Base-by-base conservation (phyloP, 306 rosid genomes). In the Castanea mollissima region DNA sequence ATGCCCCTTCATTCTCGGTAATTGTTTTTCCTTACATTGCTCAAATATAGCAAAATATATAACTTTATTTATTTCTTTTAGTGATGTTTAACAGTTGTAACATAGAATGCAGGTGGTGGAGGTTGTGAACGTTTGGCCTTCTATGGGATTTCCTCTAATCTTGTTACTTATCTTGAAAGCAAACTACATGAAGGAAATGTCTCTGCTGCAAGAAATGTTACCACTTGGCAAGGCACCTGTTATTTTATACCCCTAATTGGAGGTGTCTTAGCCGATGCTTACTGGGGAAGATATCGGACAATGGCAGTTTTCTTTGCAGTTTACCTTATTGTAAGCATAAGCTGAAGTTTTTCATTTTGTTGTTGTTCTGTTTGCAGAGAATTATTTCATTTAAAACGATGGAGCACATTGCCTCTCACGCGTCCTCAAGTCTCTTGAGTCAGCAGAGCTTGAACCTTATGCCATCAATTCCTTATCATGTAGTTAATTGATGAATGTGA, bases 241-340 rank as follows among this genome's bases (percentile, higher is more conserved):
- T 94, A 92, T 89, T 97, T 94, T 80, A 71, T 97, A 68, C 98
- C 98, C 80, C 97, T 94, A 34, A 88, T 94, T 81, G 98, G 98
- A 79, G 98, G 97, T 58, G 78, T 94, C 69, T 63, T 92, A 46
- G 98, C 98, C 49, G 98, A 94, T 92, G 92, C 97, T 79, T 92
- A 88, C 85, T 94, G 92, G 97, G 98, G 98, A 80, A 87, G 98
- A 89, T 94, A 91, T 83, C 91, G 98, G 98, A 94, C 98, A 11
- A 94, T 94, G 81, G 94, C 97, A 27, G 55, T 41, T 69, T 94
- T 92, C 84, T 94, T 97, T 79, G 83, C 76, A 0, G 86, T 94
- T 74, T 92, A 94, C 81, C 88, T 94, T 80, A 57, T 92, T 29
- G 98, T 92, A 91, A 88, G 76, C 89, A 62, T 74, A 49, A 49